Evolutionary conservation across 208 protist species (phyloP).

Genomic region (Acanthamoeba rhysodes): DNA sequence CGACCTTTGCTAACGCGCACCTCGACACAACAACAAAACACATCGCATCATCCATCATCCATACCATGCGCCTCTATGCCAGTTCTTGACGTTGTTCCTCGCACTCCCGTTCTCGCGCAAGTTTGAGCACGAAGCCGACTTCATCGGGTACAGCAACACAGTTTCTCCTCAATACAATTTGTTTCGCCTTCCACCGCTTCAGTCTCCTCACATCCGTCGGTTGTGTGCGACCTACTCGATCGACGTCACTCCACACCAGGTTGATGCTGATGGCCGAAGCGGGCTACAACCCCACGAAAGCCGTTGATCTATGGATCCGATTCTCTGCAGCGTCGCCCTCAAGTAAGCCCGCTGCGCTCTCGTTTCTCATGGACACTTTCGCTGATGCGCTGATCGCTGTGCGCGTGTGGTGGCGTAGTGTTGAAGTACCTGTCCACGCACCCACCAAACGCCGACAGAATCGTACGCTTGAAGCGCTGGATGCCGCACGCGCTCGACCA

Average conservation of each 20-base stretch:
- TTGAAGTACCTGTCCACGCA: conserved; percentile 71
- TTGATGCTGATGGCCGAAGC: conserved; percentile 63
- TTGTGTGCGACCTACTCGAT: not conserved
- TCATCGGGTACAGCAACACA: conserved; percentile 65
- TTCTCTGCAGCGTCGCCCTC: conserved; percentile 4
- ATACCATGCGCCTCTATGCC: too few relatives aligned
- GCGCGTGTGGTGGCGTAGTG: not conserved
- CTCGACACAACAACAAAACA: too few relatives aligned
- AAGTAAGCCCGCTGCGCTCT: not conserved
- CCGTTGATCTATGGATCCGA: conserved; percentile 35
- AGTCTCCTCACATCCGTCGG: not conserved
- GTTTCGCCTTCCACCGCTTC: not conserved
- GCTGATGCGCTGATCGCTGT: not conserved
- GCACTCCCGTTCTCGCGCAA: conserved; percentile 57
- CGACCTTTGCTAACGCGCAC: not conserved
- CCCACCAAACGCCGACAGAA: conserved; percentile 12
- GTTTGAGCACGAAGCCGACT: conserved; percentile 59
- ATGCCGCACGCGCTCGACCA: conserved; percentile 15
- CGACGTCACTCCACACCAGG: not conserved
- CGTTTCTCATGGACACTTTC: not conserved
- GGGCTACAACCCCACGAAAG: conserved; percentile 15
- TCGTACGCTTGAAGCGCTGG: conserved; percentile 17
- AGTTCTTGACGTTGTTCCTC: conserved; percentile 71
- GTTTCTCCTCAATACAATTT: not conserved
- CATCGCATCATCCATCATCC: too few relatives aligned